phyloP scores from a whole-genome alignment of 345 rosid species.

The Alliaria petiolata region DNA sequence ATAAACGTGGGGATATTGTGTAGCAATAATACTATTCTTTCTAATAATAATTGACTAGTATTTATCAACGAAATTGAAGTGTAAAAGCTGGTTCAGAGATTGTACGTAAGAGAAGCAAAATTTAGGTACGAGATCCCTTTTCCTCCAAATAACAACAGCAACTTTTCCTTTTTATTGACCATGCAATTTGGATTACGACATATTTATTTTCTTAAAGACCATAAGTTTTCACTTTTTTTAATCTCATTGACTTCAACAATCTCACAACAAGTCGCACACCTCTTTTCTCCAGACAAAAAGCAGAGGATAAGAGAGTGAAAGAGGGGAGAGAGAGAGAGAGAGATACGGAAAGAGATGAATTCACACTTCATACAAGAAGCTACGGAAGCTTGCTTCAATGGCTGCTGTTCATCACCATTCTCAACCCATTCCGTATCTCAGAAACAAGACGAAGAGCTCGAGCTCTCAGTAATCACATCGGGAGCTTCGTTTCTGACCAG shows the following conservation, averaged over 20 bases:
- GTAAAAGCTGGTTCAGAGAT: background rate
- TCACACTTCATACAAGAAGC: slow-evolving; percentile 43
- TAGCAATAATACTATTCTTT: background rate
- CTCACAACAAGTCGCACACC: slow-evolving; percentile 8
- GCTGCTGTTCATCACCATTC: slow-evolving; percentile 53
- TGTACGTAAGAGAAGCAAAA: background rate
- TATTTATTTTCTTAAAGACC: background rate
- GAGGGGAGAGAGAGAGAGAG: background rate
- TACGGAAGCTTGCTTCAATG: slow-evolving; percentile 46
- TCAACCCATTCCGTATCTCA: slow-evolving; percentile 26
- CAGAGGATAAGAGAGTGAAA: background rate
- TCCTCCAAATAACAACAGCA: background rate
- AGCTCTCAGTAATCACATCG: slow-evolving; percentile 39
- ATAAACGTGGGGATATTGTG: background rate
- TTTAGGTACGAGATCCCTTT: slow-evolving; percentile 7
- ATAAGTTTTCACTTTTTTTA: background rate
- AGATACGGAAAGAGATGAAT: slow-evolving; percentile 32
- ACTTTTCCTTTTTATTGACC: slow-evolving; percentile 22
- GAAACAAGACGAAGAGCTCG: slow-evolving; percentile 24
- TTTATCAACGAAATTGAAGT: background rate
- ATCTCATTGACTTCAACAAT: slow-evolving; percentile 22
- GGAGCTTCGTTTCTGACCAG: slow-evolving; percentile 43
- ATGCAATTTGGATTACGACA: slow-evolving; percentile 11
- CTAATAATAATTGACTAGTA: background rate
- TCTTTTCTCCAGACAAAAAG: slow-evolving; percentile 21